Base-by-base conservation (phyloP, 805 yeast species). In the Metschnikowia matae region DNA sequence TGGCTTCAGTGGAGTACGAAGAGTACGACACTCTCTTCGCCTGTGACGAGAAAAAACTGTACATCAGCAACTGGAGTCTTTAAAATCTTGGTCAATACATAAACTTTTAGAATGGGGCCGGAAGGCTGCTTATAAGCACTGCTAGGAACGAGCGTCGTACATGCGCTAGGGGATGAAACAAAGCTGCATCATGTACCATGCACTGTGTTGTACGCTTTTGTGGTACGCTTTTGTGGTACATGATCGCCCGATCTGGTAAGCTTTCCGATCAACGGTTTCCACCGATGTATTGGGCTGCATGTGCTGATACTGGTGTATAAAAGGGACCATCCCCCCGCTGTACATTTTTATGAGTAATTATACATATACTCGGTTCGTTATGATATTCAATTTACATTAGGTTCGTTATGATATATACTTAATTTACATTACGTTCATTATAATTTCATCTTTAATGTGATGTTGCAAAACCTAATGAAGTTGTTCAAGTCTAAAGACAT, bases 1-100 rank as follows among this genome's bases (percentile, higher is more conserved):
- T 85, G 58, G 86, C 94, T 3, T 87, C 94, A 0, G 68, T 90
- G 43, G 97, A 91, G 63, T 87, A 75, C 59, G 92, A 87, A 52
- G 70, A 66, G 51, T 79, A 74, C 69, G 74, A 69, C 33, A 54
- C 51, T 2, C 52, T 79, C 32, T 68, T 79, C 46, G 65, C 49
- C 21, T 44, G 39, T 40, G 59, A 46, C 5, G 53, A 49, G 13
- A 59, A 49, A 15, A 62, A 54, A 37, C 50, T 49, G 42, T 58
- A 50, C 31, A 40, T 58, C 11, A 53, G 48, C 17, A 56, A 56
- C 31, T 58, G 61, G 60, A 45, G 44, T 23, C 54, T 54, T 40
- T 57, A 44, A 38, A n/a, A 17, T 21, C 18, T 8, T 14, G 15
- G 31, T 14, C 21, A 35, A 8, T 35, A 7, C 6, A 15, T 15